Evolutionary conservation across 108 stramenopile genomes (phyloP).

Genomic region (Skeletonema tropicum): DNA sequence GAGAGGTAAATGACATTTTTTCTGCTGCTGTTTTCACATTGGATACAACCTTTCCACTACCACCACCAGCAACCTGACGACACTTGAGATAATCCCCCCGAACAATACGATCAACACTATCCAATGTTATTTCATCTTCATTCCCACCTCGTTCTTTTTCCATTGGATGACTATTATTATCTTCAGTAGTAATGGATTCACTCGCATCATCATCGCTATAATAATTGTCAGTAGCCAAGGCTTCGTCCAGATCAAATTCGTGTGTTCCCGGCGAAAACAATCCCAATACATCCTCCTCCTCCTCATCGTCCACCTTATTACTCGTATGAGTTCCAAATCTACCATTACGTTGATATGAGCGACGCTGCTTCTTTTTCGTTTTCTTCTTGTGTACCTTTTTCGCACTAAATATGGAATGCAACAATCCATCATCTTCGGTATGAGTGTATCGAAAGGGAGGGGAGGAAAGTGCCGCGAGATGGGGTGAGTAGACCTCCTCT

Average conservation of each 20-base stretch:
- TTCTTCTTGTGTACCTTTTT: not conserved
- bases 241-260: not conserved
- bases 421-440: not conserved
- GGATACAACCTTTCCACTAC: not conserved
- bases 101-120: constrained; percentile 1
- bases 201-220: not conserved
- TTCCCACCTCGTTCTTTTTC: not conserved
- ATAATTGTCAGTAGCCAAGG: not conserved
- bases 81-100: not conserved
- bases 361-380: not conserved
- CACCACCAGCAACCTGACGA: not conserved
- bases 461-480: no score
- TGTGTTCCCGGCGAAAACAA: not conserved
- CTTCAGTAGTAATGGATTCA: not conserved
- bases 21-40: not conserved
- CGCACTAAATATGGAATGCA: not conserved
- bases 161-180: not conserved
- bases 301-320: not conserved
- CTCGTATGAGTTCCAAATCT: no score
- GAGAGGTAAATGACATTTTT: not conserved
- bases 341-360: no score
- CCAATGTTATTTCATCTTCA: not conserved
- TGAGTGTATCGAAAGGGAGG: no score
- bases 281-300: not conserved
- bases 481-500: no score